Conservation (phyloP, 768 basidiomycete species). For the Leccinum ochraceum region DNA sequence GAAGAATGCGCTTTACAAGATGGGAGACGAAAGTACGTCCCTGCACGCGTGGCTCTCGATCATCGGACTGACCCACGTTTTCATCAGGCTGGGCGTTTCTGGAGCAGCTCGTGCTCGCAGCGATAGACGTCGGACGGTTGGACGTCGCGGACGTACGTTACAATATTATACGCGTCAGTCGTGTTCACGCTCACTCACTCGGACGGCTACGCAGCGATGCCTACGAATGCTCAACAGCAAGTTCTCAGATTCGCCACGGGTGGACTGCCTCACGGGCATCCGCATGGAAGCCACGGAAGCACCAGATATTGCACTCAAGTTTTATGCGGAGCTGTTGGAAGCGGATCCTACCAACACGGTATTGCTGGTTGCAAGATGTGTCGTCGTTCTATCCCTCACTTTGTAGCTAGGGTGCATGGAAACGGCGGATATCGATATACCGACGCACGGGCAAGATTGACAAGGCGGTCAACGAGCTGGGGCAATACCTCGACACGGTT, state of each 20-base stretch:
- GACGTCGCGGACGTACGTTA: constrained; percentile 73
- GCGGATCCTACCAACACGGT: constrained; percentile 73
- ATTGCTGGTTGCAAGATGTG: constrained; percentile 30
- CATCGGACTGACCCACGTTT: not conserved
- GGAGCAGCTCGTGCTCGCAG: constrained; percentile 78
- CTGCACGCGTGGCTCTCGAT: not conserved
- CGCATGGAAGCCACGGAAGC: constrained; percentile 70
- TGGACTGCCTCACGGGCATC: constrained; percentile 76
- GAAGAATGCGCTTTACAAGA: constrained; percentile 42
- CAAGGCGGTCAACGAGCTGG: constrained; percentile 69
- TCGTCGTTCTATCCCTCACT: not conserved
- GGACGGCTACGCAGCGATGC: constrained; percentile 27
- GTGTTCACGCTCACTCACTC: constrained; percentile 1
- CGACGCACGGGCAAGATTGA: constrained; percentile 62
- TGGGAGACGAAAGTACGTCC: constrained; percentile 58
- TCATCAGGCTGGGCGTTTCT: constrained; percentile 76
- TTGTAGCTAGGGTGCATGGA: constrained; percentile 58
- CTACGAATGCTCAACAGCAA: constrained; percentile 58
- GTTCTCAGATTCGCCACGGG: constrained; percentile 80
- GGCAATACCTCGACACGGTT: constrained; percentile 77
- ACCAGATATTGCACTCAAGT: constrained; percentile 56
- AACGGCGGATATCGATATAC: constrained; percentile 76
- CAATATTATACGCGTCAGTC: not conserved
- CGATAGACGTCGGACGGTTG: constrained; percentile 71
- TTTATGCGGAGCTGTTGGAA: constrained; percentile 61